Conservation (phyloP, 108 stramenopile species). For the Aurantiochytrium sp. region DNA sequence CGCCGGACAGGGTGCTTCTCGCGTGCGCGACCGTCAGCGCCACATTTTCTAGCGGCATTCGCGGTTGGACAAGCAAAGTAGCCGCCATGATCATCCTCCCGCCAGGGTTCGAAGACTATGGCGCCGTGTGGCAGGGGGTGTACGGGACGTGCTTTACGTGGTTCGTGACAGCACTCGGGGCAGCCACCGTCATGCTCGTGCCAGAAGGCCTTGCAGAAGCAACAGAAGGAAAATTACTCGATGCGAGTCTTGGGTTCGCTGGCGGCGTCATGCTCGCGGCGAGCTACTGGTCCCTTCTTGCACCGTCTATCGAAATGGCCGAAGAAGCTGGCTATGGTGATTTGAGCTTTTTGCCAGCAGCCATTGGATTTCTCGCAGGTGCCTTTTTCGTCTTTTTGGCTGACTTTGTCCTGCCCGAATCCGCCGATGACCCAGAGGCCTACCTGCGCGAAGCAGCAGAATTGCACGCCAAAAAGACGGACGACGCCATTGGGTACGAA, state of each 20-base stretch:
- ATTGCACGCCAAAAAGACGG: not conserved
- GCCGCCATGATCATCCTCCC: not conserved
- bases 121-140: not conserved
- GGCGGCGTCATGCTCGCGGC: slow-evolving; percentile 16
- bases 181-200: slow-evolving; percentile 1
- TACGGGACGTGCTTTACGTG: slow-evolving; percentile 21
- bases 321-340: not conserved
- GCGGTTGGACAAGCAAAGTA: not conserved
- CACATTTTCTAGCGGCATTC: too few relatives aligned
- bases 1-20: too few relatives aligned
- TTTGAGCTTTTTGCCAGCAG: not conserved
- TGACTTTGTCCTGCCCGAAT: not conserved
- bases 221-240: not conserved
- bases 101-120: not conserved
- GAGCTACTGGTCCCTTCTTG: not conserved
- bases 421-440: not conserved
- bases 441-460: not conserved
- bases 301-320: slow-evolving; percentile 4
- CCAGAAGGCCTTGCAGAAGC: not conserved
- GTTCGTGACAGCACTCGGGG: slow-evolving; percentile 7
- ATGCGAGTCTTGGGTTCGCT: slow-evolving; percentile 9
- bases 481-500: not conserved
- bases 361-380: not conserved
- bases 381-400: not conserved
- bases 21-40: too few relatives aligned